Evolutionary conservation across 495 filamentous ascomycete species (phyloP).

Genomic region (Pseudoneurospora amorphoporcata): DNA sequence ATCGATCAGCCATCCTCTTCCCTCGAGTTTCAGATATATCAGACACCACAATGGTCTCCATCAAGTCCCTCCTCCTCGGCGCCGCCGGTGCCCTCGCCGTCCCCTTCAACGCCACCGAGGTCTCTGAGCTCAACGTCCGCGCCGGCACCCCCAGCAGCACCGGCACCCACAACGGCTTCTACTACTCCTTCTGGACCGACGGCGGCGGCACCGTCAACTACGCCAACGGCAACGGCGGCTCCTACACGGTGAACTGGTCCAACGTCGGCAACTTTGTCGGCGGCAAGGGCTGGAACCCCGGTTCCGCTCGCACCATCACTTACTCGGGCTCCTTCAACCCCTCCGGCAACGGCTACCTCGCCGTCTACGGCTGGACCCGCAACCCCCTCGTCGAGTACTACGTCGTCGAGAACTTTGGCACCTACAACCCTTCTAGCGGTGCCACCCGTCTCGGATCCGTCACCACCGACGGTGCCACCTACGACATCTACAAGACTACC

Average conservation of each 20-base stretch:
- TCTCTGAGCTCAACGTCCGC: conserved; percentile 23
- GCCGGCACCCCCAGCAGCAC: conserved; percentile 21
- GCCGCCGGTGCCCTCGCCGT: conserved; percentile 6
- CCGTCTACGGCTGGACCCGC: conserved; percentile 50
- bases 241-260: conserved; percentile 45
- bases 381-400: conserved; percentile 53
- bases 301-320: conserved; percentile 17
- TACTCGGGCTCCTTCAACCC: conserved; percentile 42
- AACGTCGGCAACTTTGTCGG: conserved; percentile 48
- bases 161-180: conserved; percentile 46
- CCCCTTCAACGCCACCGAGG: conserved; percentile 8
- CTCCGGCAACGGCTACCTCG: conserved; percentile 44
- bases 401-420: conserved; percentile 45
- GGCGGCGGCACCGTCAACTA: conserved; percentile 44
- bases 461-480: conserved; percentile 48
- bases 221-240: conserved; percentile 40
- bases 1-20: background rate
- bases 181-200: conserved; percentile 55
- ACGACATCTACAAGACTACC: conserved; percentile 51
- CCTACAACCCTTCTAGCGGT: conserved; percentile 43
- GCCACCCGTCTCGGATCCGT: conserved; percentile 44
- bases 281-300: conserved; percentile 55
- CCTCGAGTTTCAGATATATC: background rate
- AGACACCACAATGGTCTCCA: conserved; percentile 12
- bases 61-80: conserved; percentile 10